Conservation (phyloP, 805 yeast species). For the Geotrichum ghanense region DNA sequence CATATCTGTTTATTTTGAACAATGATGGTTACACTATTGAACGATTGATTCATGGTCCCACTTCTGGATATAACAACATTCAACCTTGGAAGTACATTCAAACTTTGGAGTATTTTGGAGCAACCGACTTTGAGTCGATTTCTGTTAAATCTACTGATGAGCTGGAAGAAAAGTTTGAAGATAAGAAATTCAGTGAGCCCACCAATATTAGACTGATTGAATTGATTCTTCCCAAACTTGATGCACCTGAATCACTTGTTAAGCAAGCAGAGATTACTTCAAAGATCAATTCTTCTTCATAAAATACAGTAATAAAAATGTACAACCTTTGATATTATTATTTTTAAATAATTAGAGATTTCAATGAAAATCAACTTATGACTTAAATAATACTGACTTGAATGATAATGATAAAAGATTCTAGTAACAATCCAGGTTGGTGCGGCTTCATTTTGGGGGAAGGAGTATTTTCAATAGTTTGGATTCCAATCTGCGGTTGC, state of each 20-base stretch:
- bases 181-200: constrained; percentile 30
- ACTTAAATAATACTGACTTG: too few relatives aligned
- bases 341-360: neutral
- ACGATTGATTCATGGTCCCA: constrained; percentile 45
- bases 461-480: too few relatives aligned
- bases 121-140: constrained; percentile 31
- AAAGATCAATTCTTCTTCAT: constrained; percentile 27
- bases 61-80: constrained; percentile 47
- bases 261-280: constrained; percentile 57
- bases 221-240: constrained; percentile 46
- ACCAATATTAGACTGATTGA: constrained; percentile 44
- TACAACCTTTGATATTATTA: neutral
- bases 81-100: constrained; percentile 48
- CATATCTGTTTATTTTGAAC: constrained; percentile 49
- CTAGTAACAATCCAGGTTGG: too few relatives aligned
- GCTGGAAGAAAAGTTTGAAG: constrained; percentile 32
- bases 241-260: constrained; percentile 51
- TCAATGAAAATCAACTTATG: neutral
- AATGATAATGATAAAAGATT: too few relatives aligned
- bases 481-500: too few relatives aligned
- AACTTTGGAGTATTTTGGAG: constrained; percentile 43
- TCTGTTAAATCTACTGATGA: constrained; percentile 39
- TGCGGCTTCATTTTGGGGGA: too few relatives aligned
- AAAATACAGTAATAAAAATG: constrained; percentile 1
- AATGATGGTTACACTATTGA: constrained; percentile 60